These are phyloP conservation scores for Tolypocladium endophyticum DNA, from an alignment of 2,329 filamentous ascomycete species.

Conservation along the genomic window DNA sequence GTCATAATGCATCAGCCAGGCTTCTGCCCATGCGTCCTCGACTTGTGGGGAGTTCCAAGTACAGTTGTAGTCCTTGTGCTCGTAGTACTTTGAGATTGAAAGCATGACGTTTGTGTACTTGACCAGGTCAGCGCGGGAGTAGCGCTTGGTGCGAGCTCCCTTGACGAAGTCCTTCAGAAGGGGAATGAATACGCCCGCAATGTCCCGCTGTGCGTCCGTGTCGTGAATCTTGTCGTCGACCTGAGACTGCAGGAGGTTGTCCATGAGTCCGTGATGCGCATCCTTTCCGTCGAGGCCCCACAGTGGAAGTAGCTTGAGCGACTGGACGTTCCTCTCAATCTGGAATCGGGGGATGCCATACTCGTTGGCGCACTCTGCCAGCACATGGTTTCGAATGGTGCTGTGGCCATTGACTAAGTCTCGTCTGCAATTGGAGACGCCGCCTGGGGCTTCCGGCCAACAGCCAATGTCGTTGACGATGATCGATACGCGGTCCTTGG, in stretches of 20 bases:
- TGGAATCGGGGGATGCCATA: slow-evolving; percentile 44
- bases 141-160: slow-evolving; percentile 33
- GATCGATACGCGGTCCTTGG: slow-evolving; percentile 35
- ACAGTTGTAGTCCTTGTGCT: slow-evolving; percentile 38
- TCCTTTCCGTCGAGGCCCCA: slow-evolving; percentile 44
- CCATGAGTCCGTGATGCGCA: slow-evolving; percentile 41
- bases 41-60: slow-evolving; percentile 36
- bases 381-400: slow-evolving; percentile 43
- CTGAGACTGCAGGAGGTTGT: slow-evolving; percentile 40
- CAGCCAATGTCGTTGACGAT: slow-evolving; percentile 41
- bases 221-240: slow-evolving; percentile 34
- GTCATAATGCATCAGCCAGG: slow-evolving; percentile 35
- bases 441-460: slow-evolving; percentile 42
- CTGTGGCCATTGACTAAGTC: slow-evolving; percentile 43
- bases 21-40: slow-evolving; percentile 35
- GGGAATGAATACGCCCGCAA: slow-evolving; percentile 43
- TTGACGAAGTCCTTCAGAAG: slow-evolving; percentile 38
- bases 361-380: slow-evolving; percentile 44
- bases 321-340: slow-evolving; percentile 43
- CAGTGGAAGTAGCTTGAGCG: slow-evolving; percentile 40
- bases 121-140: slow-evolving; percentile 31
- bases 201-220: slow-evolving; percentile 29
- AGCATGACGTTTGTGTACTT: slow-evolving; percentile 36
- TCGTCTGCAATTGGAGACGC: slow-evolving; percentile 43
- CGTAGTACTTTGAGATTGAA: slow-evolving; percentile 39